Base-by-base conservation (phyloP, 345 rosid species). In the Laguncularia racemosa region DNA sequence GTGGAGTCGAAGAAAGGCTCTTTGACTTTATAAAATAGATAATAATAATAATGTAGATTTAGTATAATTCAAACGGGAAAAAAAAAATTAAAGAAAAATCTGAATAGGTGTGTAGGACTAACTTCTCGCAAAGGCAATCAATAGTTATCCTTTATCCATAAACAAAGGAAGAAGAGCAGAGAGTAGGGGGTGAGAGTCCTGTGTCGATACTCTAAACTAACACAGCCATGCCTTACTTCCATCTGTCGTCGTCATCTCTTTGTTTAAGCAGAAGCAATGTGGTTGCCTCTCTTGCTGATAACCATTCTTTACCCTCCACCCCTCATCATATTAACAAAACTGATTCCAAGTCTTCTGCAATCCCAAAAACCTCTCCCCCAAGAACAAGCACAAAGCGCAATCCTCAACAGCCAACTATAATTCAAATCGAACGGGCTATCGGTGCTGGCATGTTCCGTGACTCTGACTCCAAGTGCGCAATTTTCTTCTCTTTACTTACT, bases 371-470 rank as follows among this genome's bases (percentile, higher is more conserved):
- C 47, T 19, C 52, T 52, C 57, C 61, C 63, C 38, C 52, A 3
- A 43, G 52, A 2, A 48, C 18, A 16, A 62, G 40, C 56, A 53
- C 56, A 43, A 55, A 49, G 21, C 59, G 28, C 48, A 45, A 67
- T 20, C 18, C 61, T 43, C 76, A 59, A 44, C 67, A 79, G 58
- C 77, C 81, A 20, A 61, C 77, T 4, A 55, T 84, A 50, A 63
- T 78, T 68, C 78, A 74, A 62, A 70, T 92, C 16, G 96, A 92
- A 65, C 78, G 81, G 11, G 96, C 86, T n/a, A 71, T 89, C 33
- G 95, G 96, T 23, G 83, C 95, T 14, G 93, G 96, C 59, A 74
- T 81, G 40, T 92, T 76, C 53, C 88, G 95, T 18, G 91, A 92
- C 64, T 26, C 72, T 8, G 93, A 89, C 28, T 58, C 78, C 64